Conservation (phyloP, 2,329 filamentous ascomycete species). For the Trichophyton verrucosum region DNA sequence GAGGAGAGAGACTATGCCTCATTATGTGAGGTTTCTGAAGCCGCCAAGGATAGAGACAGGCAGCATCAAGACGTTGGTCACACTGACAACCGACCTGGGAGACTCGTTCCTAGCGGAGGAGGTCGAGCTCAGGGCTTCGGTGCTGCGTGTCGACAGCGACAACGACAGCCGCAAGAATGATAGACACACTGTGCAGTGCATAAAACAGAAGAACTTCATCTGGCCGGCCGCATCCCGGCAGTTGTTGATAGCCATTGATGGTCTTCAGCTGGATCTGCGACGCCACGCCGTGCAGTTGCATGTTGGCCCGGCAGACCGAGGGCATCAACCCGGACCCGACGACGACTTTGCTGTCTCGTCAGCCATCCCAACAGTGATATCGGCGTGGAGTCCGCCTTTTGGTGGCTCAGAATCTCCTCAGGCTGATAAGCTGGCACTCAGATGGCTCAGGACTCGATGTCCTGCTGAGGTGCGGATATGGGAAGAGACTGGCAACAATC, state of each 20-base stretch:
- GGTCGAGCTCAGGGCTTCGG: constrained; percentile 29
- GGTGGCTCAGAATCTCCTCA: constrained; percentile 30
- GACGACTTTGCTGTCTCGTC: constrained; percentile 20
- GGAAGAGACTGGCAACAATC: constrained; percentile 61
- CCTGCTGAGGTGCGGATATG: constrained; percentile 40
- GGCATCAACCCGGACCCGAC: constrained; percentile 11
- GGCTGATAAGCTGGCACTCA: constrained; percentile 43
- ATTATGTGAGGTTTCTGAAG: constrained; percentile 58
- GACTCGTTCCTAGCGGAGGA: constrained; percentile 48
- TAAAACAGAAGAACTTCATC: constrained; percentile 25
- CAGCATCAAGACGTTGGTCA: constrained; percentile 42
- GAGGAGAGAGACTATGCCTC: constrained; percentile 34
- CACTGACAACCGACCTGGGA: constrained; percentile 57
- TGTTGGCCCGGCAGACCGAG: constrained; percentile 9
- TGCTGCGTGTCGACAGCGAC: neutral
- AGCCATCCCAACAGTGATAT: constrained; percentile 38
- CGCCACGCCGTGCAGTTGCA: constrained; percentile 3
- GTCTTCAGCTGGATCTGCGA: constrained; percentile 4
- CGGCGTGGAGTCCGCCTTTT: constrained; percentile 42
- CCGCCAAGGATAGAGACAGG: constrained; percentile 38
- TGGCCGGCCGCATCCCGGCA: constrained; percentile 36
- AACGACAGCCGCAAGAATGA: neutral
- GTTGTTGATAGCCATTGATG: constrained; percentile 31
- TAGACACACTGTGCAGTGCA: neutral
- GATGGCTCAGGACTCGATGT: constrained; percentile 38